These are phyloP conservation scores for Alternaria viburni DNA, from an alignment of 2,329 filamentous ascomycete species.

Conservation along the genomic window DNA sequence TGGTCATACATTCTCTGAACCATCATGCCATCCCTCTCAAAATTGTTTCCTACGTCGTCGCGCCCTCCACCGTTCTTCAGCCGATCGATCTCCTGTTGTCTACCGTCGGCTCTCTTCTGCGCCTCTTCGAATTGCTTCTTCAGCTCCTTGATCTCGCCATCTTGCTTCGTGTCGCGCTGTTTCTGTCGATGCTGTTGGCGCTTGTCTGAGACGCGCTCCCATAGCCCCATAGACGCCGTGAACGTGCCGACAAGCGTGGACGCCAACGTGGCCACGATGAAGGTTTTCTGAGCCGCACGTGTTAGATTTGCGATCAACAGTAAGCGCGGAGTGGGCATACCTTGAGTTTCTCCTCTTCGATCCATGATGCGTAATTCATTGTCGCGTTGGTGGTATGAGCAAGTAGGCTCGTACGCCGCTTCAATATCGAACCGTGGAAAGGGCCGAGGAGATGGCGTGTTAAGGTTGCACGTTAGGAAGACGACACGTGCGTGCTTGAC, in stretches of 20 bases:
- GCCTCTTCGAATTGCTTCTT: conserved; percentile 38
- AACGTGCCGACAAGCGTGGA: conserved; percentile 55
- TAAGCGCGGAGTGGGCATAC: conserved; percentile 21
- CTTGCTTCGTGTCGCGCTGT: conserved; percentile 45
- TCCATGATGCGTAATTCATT: conserved; percentile 55
- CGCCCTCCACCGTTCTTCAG: conserved; percentile 22
- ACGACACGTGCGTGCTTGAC: neutral
- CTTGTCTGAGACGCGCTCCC: conserved; percentile 49
- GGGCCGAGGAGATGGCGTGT: neutral
- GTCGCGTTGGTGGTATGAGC: conserved; percentile 17
- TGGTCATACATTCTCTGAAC: conserved; percentile 48
- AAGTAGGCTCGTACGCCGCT: conserved; percentile 1
- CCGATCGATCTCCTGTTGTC: conserved; percentile 33
- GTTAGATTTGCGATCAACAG: neutral
- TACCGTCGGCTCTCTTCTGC: conserved; percentile 32
- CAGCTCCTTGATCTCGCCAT: conserved; percentile 44
- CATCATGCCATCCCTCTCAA: conserved; percentile 42
- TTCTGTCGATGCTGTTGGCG: conserved; percentile 48
- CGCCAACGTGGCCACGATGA: conserved; percentile 54
- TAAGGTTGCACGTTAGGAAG: neutral
- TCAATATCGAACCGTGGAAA: neutral
- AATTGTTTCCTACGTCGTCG: conserved; percentile 42
- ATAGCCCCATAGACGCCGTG: conserved; percentile 52
- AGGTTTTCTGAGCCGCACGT: conserved; percentile 46
- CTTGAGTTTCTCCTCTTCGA: conserved; percentile 54